These are phyloP conservation scores for Wickerhamomyces rabaulensis DNA, from an alignment of 805 yeast genomes.

Conservation along the genomic window DNA sequence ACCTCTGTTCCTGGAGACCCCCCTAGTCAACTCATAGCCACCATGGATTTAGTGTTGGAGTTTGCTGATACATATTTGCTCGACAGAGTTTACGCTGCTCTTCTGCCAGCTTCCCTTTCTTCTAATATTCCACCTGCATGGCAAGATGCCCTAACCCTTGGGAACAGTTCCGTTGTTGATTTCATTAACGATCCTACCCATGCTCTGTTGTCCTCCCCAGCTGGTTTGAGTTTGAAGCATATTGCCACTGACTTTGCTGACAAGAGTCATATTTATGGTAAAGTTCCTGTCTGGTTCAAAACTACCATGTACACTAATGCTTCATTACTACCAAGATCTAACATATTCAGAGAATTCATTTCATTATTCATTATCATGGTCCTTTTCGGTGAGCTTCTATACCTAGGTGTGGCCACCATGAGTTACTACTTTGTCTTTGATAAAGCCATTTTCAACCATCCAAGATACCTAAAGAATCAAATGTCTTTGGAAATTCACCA, in stretches of 20 bases:
- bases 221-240: constrained; percentile 8
- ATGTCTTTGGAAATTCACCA: constrained; percentile 75
- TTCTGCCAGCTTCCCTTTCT: constrained; percentile 55
- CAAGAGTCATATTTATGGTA: constrained; percentile 49
- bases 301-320: constrained; percentile 51
- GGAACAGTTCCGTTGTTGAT: constrained; percentile 20
- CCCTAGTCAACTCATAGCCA: not conserved
- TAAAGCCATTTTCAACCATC: constrained; percentile 88
- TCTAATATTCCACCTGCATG: constrained; percentile 27
- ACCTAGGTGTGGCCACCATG: constrained; percentile 68
- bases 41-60: constrained; percentile 91
- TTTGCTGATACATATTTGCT: constrained; percentile 64
- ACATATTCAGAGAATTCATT: constrained; percentile 62
- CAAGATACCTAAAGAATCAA: constrained; percentile 92
- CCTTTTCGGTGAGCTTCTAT: constrained; percentile 82
- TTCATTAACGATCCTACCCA: constrained; percentile 14
- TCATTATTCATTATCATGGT: constrained; percentile 67
- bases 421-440: constrained; percentile 80
- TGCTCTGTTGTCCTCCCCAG: constrained; percentile 8
- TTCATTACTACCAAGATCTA: constrained; percentile 71
- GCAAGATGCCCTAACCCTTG: constrained; percentile 23
- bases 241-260: constrained; percentile 19
- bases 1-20: not conserved
- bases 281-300: constrained; percentile 53
- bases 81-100: constrained; percentile 67